Conservation (phyloP, 2,329 filamentous ascomycete genomes). For the Parastagonospora avenae region DNA sequence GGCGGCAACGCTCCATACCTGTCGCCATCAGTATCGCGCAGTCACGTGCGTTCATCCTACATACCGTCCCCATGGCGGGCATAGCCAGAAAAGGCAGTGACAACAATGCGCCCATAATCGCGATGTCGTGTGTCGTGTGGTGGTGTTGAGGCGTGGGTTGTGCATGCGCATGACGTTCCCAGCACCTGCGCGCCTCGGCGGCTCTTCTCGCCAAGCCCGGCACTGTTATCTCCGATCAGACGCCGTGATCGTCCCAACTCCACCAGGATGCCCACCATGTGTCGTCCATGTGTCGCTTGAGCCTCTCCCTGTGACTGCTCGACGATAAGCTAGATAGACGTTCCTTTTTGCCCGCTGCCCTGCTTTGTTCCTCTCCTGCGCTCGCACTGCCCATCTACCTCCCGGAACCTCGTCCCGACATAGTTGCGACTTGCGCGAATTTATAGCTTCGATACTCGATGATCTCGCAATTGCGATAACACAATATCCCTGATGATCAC, state of each 20-base stretch:
- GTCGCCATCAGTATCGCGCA: slow-evolving; percentile 30
- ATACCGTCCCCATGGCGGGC: slow-evolving; percentile 83
- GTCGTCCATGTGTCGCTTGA: slow-evolving; percentile 1
- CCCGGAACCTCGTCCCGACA: slow-evolving; percentile 10
- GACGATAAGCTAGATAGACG: neutral
- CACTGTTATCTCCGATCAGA: slow-evolving; percentile 26
- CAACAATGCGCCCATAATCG: slow-evolving; percentile 83
- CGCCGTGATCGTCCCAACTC: slow-evolving; percentile 2
- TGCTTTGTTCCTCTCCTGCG: neutral
- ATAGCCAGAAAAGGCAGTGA: slow-evolving; percentile 88
- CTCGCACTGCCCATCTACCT: neutral
- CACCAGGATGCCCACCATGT: slow-evolving; percentile 3
- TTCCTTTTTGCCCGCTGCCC: neutral
- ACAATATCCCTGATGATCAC: slow-evolving; percentile 16
- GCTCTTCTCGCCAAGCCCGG: slow-evolving; percentile 6
- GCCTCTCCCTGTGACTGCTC: neutral
- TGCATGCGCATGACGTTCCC: slow-evolving; percentile 21
- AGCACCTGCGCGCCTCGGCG: slow-evolving; percentile 15
- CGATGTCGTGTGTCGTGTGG: slow-evolving; percentile 14
- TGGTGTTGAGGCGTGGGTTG: slow-evolving; percentile 14
- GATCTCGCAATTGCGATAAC: slow-evolving; percentile 21
- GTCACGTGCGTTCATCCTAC: slow-evolving; percentile 42
- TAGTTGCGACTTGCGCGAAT: slow-evolving; percentile 5
- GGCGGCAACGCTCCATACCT: slow-evolving; percentile 78
- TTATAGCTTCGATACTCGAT: slow-evolving; percentile 21